These are phyloP conservation scores for Mycocentrospora acerina DNA, from an alignment of 2,329 filamentous ascomycete species.

Conservation along the genomic window DNA sequence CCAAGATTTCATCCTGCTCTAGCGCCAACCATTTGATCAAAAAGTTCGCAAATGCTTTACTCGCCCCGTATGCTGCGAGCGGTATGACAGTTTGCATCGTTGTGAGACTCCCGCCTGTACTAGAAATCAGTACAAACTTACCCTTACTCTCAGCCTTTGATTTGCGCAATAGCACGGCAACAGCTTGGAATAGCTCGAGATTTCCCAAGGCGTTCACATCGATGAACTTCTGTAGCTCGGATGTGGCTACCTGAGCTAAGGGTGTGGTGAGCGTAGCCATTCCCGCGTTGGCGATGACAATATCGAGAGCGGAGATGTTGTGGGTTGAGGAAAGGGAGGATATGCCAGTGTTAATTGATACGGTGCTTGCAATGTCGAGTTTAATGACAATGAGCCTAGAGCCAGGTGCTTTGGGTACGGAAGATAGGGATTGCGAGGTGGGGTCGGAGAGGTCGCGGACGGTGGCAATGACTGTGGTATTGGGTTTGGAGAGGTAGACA, in stretches of 20 bases:
- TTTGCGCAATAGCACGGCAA: slow-evolving; percentile 8
- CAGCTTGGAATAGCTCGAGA: slow-evolving; percentile 17
- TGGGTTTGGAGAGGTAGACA: slow-evolving; percentile 39
- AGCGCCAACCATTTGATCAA: slow-evolving; percentile 17
- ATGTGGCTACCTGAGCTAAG: background rate
- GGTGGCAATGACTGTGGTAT: slow-evolving; percentile 45
- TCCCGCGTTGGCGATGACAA: slow-evolving; percentile 5
- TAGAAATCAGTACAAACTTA: slow-evolving; percentile 19
- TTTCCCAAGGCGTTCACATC: slow-evolving; percentile 19
- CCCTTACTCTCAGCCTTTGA: slow-evolving; percentile 1
- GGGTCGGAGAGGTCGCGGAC: slow-evolving; percentile 38
- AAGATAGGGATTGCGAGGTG: slow-evolving; percentile 26
- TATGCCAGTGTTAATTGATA: slow-evolving; percentile 24
- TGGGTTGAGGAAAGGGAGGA: slow-evolving; percentile 19
- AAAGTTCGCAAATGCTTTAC: slow-evolving; percentile 19
- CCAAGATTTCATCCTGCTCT: slow-evolving; percentile 14
- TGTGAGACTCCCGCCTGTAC: slow-evolving; percentile 9
- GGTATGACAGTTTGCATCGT: slow-evolving; percentile 8
- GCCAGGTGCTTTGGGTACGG: slow-evolving; percentile 19
- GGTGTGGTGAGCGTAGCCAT: slow-evolving; percentile 12
- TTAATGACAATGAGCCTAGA: slow-evolving; percentile 11
- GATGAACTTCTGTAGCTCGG: slow-evolving; percentile 12
- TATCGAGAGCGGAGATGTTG: slow-evolving; percentile 1
- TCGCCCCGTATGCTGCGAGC: slow-evolving; percentile 15
- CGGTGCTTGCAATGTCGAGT: slow-evolving; percentile 14